phyloP scores from a whole-genome alignment of 1,284 basidiomycete genomes.

The Puccinia polysora region DNA sequence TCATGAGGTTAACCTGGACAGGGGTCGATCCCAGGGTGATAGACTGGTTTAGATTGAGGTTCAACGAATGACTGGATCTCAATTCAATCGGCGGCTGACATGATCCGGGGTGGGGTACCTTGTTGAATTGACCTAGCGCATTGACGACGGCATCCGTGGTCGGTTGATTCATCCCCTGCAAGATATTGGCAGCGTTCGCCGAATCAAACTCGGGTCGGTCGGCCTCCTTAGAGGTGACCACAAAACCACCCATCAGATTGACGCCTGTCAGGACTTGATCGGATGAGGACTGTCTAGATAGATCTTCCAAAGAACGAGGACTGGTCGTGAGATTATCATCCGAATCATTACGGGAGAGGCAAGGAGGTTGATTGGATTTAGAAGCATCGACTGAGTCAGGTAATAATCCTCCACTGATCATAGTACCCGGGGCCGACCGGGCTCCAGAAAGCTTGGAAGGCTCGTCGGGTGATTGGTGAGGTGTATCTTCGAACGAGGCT shows the following conservation, averaged over 20 bases:
- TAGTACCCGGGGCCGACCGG: no score
- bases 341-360: conserved; percentile 16
- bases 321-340: conserved; percentile 13
- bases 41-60: no score
- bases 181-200: conserved; percentile 1
- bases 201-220: conserved; percentile 5
- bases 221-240: background rate
- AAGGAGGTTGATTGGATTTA: background rate
- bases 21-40: no score
- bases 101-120: no score
- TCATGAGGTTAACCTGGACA: no score
- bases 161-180: conserved; percentile 1
- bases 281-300: background rate
- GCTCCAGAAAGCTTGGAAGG: no score
- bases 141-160: background rate
- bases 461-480: conserved; percentile 6
- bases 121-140: conserved; percentile 9
- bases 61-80: no score
- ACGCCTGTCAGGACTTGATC: background rate
- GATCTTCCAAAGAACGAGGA: conserved; percentile 1
- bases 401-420: background rate
- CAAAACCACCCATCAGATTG: conserved; percentile 3
- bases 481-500: conserved; percentile 7
- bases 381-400: background rate
- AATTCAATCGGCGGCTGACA: no score